Percentiles rank a stretch among this genome's conserved stretches.
These are phyloP conservation scores for Helichrysum umbraculigerum DNA, from an alignment of 129 eudicot species.

Conservation along the genomic window DNA sequence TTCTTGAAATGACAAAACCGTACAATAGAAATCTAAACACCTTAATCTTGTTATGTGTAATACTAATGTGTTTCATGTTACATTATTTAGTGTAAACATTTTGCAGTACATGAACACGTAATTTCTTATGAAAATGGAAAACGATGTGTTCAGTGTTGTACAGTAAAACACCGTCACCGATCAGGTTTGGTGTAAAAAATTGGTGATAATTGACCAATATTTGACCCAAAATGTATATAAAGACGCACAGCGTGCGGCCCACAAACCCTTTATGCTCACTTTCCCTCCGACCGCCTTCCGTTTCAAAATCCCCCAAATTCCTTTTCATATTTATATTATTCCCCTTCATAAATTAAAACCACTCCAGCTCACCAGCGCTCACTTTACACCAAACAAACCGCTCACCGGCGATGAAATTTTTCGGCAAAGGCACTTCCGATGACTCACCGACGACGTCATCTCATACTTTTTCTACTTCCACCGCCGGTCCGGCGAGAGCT, in stretches of 20 bases:
- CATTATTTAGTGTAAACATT: too few species aligned
- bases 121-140: too few species aligned
- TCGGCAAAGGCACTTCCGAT: constrained; percentile 47
- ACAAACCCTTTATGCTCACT: constrained; percentile 19
- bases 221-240: too few species aligned
- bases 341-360: background rate
- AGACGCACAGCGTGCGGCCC: constrained; percentile 16
- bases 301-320: constrained; percentile 32
- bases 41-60: too few species aligned
- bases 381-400: constrained; percentile 25
- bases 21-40: too few species aligned
- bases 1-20: too few species aligned
- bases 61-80: too few species aligned
- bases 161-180: too few species aligned
- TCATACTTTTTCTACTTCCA: constrained; percentile 1
- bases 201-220: too few species aligned
- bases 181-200: too few species aligned
- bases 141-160: too few species aligned
- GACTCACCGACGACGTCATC: constrained; percentile 33
- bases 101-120: too few species aligned
- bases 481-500: constrained; percentile 79
- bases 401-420: constrained; percentile 37
- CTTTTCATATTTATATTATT: background rate
- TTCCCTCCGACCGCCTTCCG: constrained; percentile 46
- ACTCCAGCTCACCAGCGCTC: constrained; percentile 20